Conservation (phyloP, 2,329 filamentous ascomycete genomes). For the Epichloe festucae region DNA sequence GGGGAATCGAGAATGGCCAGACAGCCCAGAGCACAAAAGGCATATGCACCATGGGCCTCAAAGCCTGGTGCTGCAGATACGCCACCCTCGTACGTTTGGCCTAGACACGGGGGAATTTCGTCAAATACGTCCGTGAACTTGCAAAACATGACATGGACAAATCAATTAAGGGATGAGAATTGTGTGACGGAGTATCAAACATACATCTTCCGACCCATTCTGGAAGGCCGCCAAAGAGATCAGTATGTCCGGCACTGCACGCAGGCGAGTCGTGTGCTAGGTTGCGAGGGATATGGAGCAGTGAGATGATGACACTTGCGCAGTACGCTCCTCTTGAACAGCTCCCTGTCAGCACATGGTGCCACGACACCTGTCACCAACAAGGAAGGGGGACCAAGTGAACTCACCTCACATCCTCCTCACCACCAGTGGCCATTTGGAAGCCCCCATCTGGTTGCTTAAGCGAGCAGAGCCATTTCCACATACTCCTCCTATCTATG, state of each 20-base stretch:
- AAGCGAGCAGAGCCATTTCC: conserved; percentile 76
- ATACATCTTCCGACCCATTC: conserved; percentile 72
- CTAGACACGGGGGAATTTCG: conserved; percentile 25
- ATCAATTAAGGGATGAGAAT: conserved; percentile 3
- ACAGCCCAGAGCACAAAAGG: conserved; percentile 91
- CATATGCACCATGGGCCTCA: conserved; percentile 93
- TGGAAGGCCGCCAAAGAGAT: conserved; percentile 58
- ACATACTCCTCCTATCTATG: conserved; percentile 74
- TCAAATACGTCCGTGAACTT: conserved; percentile 7
- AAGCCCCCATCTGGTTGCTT: conserved; percentile 90
- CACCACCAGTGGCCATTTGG: conserved; percentile 70
- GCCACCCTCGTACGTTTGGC: conserved; percentile 90
- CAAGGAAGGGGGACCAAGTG: neutral
- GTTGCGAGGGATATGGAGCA: conserved; percentile 72
- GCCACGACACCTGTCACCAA: conserved; percentile 7
- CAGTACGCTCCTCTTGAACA: conserved; percentile 71
- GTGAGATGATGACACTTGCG: conserved; percentile 68
- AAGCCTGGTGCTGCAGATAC: conserved; percentile 74
- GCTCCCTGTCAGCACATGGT: conserved; percentile 5
- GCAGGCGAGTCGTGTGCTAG: conserved; percentile 62
- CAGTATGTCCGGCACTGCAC: conserved; percentile 44
- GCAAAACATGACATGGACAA: conserved; percentile 8
- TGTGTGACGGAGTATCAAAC: conserved; percentile 18
- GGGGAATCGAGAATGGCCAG: conserved; percentile 76
- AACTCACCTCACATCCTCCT: conserved; percentile 72